Percentiles rank a stretch among this genome's conserved stretches.
Evolutionary conservation across 805 yeast species (phyloP).

Genomic region (Barnettozyma pratensis): DNA sequence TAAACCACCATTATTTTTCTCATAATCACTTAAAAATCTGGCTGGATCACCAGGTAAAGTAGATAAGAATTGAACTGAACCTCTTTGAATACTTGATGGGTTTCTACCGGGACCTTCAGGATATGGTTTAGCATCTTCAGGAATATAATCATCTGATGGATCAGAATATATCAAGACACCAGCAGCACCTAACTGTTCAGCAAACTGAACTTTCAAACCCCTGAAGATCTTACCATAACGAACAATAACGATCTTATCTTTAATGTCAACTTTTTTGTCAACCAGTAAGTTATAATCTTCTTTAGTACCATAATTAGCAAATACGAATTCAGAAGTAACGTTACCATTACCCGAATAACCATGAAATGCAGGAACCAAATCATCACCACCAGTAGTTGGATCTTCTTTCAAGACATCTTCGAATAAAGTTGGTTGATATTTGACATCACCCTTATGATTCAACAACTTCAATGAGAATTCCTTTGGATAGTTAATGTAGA

Average conservation of each 20-base stretch:
- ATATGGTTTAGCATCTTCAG: slow-evolving; percentile 57
- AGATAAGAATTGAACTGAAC: slow-evolving; percentile 62
- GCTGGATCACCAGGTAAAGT: slow-evolving; percentile 73
- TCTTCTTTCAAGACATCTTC: slow-evolving; percentile 53
- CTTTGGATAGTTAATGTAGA: slow-evolving; percentile 60
- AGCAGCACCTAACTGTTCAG: slow-evolving; percentile 63
- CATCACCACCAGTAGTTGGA: slow-evolving; percentile 35
- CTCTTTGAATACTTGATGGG: slow-evolving; percentile 73
- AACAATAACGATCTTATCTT: slow-evolving; percentile 58
- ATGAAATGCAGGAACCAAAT: slow-evolving; percentile 64
- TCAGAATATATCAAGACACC: slow-evolving; percentile 68
- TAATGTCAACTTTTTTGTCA: slow-evolving; percentile 41
- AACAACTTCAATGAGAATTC: slow-evolving; percentile 47
- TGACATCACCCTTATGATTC: slow-evolving; percentile 20
- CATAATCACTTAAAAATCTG: slow-evolving; percentile 40
- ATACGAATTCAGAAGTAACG: slow-evolving; percentile 60
- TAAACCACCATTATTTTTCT: slow-evolving; percentile 48
- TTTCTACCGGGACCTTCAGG: slow-evolving; percentile 77
- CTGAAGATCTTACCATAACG: slow-evolving; percentile 65
- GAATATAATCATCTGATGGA: slow-evolving; percentile 57
- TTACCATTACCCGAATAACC: slow-evolving; percentile 76
- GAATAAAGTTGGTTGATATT: slow-evolving; percentile 47
- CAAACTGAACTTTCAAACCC: slow-evolving; percentile 72
- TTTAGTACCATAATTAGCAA: slow-evolving; percentile 63
- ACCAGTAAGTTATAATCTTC: slow-evolving; percentile 51